Percentiles rank a stretch among this genome's conserved stretches.
Conservation (phyloP, 345 rosid genomes). For the Arabidopsis suecica region DNA sequence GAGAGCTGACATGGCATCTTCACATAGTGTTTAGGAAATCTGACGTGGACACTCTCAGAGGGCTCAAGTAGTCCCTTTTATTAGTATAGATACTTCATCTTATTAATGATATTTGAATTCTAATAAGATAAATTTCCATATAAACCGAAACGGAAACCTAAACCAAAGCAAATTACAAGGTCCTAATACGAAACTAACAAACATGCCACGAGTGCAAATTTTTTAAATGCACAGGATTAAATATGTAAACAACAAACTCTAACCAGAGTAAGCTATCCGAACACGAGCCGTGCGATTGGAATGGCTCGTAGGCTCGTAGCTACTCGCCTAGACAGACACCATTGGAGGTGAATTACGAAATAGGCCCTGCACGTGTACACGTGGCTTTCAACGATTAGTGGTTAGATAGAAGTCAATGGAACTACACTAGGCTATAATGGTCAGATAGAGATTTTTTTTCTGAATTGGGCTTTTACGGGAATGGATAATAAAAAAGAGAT, state of each 20-base stretch:
- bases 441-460: constrained; percentile 1
- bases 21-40: no score
- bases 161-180: no score
- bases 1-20: no score
- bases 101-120: no score
- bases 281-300: constrained; percentile 10
- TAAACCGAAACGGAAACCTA: no score
- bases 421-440: constrained; percentile 25
- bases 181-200: not conserved
- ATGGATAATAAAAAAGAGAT: constrained; percentile 32
- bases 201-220: not conserved
- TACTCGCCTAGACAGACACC: constrained; percentile 19
- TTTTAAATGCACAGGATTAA: not conserved
- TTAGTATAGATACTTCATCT: no score
- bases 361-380: not conserved
- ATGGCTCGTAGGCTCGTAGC: constrained; percentile 24
- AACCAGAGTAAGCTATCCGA: not conserved
- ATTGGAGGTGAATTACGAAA: constrained; percentile 10
- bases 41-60: no score
- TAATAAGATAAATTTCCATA: no score
- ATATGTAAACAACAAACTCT: not conserved
- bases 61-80: no score
- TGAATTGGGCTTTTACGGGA: constrained; percentile 32
- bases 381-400: not conserved
- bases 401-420: not conserved